phyloP scores from a whole-genome alignment of 1,139 yeast genomes.

The Eremothecium coryli region DNA sequence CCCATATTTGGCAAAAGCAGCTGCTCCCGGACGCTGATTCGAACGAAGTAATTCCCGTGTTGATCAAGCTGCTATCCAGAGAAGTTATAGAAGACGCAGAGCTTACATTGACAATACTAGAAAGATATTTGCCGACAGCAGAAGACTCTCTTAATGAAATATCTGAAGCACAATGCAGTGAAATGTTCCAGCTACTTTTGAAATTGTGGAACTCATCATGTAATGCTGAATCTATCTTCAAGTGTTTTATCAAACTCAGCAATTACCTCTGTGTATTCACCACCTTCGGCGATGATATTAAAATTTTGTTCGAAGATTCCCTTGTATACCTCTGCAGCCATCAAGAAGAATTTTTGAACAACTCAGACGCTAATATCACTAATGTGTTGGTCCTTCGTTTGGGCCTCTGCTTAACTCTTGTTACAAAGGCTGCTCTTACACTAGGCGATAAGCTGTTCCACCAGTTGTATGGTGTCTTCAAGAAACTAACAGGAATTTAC shows the following conservation, averaged over 20 bases:
- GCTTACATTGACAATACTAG: neutral
- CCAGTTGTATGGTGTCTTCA: neutral
- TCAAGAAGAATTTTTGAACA: neutral
- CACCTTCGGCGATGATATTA: neutral
- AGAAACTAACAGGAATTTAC: neutral
- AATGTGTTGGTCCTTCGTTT: constrained; percentile 16
- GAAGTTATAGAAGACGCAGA: neutral
- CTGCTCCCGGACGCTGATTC: constrained; percentile 1
- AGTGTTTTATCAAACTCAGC: constrained; percentile 2
- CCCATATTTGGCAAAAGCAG: constrained; percentile 11
- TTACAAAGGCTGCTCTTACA: constrained; percentile 3
- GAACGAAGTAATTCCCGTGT: neutral
- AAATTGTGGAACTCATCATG: neutral
- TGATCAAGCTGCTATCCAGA: constrained; percentile 3
- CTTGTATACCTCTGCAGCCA: neutral
- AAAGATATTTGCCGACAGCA: constrained; percentile 3
- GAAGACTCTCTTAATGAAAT: constrained; percentile 3
- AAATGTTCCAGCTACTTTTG: neutral
- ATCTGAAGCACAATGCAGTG: neutral
- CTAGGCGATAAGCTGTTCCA: neutral
- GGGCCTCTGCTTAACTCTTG: constrained; percentile 20
- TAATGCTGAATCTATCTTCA: neutral
- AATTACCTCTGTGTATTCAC: neutral
- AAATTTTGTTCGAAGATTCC: neutral
- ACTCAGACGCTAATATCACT: neutral